A percentile compares a stretch with the other conserved stretches of the same genome.
Conservation (phyloP, 208 protist species). For the Leishmania amazonensis region DNA sequence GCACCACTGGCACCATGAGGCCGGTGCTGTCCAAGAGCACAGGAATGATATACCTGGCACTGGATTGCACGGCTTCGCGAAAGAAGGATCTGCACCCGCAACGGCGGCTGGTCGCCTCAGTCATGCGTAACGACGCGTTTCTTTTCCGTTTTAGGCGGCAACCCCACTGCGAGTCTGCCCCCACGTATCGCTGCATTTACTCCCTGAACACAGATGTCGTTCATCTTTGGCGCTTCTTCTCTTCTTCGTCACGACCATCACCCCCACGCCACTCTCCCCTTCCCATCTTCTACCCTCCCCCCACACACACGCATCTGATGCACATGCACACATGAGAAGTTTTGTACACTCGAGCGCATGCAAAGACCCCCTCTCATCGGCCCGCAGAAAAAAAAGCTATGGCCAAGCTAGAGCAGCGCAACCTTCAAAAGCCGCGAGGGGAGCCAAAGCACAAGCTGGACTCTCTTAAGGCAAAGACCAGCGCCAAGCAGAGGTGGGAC, state of each 20-base stretch:
- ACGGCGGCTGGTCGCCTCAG: neutral
- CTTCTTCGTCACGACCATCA: neutral
- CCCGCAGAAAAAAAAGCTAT: slow-evolving; percentile 17
- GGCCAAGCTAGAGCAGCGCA: slow-evolving; percentile 67
- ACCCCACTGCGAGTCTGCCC: neutral
- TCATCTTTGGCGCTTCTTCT: neutral
- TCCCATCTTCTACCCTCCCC: neutral
- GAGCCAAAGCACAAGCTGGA: slow-evolving; percentile 63
- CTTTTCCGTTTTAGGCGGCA: neutral
- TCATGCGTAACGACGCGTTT: neutral
- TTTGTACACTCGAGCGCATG: too few relatives aligned
- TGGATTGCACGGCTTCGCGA: neutral
- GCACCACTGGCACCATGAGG: neutral
- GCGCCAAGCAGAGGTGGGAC: slow-evolving; percentile 68
- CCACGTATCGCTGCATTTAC: neutral
- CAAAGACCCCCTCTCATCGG: neutral
- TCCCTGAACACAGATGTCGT: neutral
- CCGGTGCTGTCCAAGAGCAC: neutral
- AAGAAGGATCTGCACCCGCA: neutral
- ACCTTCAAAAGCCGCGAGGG: slow-evolving; percentile 55
- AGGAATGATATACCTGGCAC: neutral
- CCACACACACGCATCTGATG: neutral
- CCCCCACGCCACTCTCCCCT: neutral
- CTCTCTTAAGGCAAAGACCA: slow-evolving; percentile 44
- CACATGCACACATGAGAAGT: neutral